Percentiles rank a stretch among this genome's conserved stretches.
Evolutionary conservation across 2,329 filamentous ascomycete species (phyloP).

Genomic region (Lachnellula subtilissima): DNA sequence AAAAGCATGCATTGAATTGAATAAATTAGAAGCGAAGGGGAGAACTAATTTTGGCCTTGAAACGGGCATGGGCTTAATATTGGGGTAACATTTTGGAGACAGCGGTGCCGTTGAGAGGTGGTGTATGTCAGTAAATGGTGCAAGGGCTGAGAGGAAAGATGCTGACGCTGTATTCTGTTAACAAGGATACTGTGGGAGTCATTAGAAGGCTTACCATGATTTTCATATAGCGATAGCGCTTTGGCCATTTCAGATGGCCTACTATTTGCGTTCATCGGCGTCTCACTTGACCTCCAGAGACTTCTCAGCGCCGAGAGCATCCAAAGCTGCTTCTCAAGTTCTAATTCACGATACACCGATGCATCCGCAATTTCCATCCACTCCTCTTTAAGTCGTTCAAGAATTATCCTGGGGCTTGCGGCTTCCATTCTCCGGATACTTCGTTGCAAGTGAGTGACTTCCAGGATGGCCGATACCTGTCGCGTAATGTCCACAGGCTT

Average conservation of each 20-base stretch:
- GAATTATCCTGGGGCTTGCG: slow-evolving; percentile 46
- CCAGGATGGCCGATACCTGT: background rate
- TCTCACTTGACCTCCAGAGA: slow-evolving; percentile 33
- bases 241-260: slow-evolving; percentile 11
- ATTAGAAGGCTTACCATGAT: slow-evolving; percentile 24
- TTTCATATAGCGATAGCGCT: slow-evolving; percentile 29
- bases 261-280: slow-evolving; percentile 17
- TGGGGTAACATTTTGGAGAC: slow-evolving; percentile 32
- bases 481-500: background rate
- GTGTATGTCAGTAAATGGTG: slow-evolving; percentile 37
- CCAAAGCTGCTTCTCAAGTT: slow-evolving; percentile 55
- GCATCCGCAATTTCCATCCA: slow-evolving; percentile 43
- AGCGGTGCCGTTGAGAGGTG: slow-evolving; percentile 38
- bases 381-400: slow-evolving; percentile 50
- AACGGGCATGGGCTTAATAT: slow-evolving; percentile 32
- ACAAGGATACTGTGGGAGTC: background rate
- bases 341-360: slow-evolving; percentile 45
- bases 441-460: slow-evolving; percentile 41
- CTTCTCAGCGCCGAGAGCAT: slow-evolving; percentile 54
- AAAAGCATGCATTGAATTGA: slow-evolving; percentile 48
- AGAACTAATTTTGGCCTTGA: slow-evolving; percentile 34
- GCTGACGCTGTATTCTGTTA: slow-evolving; percentile 22
- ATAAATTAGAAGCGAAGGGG: slow-evolving; percentile 35
- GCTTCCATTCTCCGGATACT: slow-evolving; percentile 52
- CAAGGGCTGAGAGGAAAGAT: slow-evolving; percentile 30